phyloP scores from a whole-genome alignment of 805 yeast species.

The Cephaloascus albidus region DNA sequence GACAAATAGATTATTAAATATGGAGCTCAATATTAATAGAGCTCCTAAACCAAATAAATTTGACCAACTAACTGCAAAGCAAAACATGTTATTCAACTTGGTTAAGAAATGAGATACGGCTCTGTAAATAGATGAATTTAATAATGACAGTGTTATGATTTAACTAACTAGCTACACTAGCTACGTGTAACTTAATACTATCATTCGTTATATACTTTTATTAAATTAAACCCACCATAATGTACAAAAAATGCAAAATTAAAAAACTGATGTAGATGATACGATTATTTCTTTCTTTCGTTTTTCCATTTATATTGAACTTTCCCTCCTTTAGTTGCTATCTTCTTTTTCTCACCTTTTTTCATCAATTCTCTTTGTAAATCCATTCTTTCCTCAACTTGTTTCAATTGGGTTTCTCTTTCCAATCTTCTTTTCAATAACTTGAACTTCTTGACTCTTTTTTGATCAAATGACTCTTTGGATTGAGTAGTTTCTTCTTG shows the following conservation, averaged over 20 bases:
- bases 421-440: conserved; percentile 56
- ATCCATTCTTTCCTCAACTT: conserved; percentile 66
- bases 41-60: too few relatives aligned
- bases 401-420: conserved; percentile 57
- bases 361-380: conserved; percentile 83
- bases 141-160: too few relatives aligned
- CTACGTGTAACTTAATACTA: too few relatives aligned
- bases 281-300: conserved; percentile 45
- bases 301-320: conserved; percentile 79
- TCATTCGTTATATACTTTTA: too few relatives aligned
- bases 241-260: too few relatives aligned
- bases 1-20: conserved; percentile 6
- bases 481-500: conserved; percentile 15
- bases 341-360: conserved; percentile 78
- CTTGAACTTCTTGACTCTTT: conserved; percentile 53
- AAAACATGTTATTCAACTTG: neutral
- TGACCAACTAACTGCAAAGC: too few relatives aligned
- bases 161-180: too few relatives aligned
- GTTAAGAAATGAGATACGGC: neutral
- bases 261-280: too few relatives aligned
- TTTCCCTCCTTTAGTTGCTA: conserved; percentile 56
- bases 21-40: too few relatives aligned
- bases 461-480: conserved; percentile 30
- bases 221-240: too few relatives aligned
- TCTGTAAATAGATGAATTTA: too few relatives aligned